These are phyloP conservation scores for Melanogaster broomeanus DNA, from an alignment of 768 basidiomycete genomes.

Conservation along the genomic window DNA sequence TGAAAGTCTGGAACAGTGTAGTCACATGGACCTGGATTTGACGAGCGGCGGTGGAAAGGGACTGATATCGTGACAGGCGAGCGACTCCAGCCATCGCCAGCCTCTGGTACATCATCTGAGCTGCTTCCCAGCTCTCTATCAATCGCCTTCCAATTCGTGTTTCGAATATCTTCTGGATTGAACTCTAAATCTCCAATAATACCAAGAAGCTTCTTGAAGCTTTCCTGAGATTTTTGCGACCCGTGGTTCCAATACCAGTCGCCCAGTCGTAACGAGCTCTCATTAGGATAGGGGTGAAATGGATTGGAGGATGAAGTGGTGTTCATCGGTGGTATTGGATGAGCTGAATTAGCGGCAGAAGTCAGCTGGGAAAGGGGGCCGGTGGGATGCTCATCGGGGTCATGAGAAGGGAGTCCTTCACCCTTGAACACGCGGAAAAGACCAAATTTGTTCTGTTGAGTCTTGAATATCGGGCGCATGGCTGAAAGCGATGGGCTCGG, in stretches of 20 bases:
- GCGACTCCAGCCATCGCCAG: slow-evolving; percentile 15
- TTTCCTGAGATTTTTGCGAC: slow-evolving; percentile 17
- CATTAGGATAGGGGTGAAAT: slow-evolving; percentile 18
- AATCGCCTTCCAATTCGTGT: not conserved
- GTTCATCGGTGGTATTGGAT: not conserved
- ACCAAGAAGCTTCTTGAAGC: slow-evolving; percentile 11
- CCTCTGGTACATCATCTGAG: not conserved
- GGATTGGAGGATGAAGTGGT: not conserved
- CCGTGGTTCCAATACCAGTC: slow-evolving; percentile 23
- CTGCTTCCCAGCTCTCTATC: not conserved
- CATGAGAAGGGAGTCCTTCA: not conserved
- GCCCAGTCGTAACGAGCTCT: slow-evolving; percentile 11
- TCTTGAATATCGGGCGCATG: not conserved
- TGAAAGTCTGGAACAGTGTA: slow-evolving; percentile 10
- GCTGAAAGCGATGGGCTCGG: not conserved
- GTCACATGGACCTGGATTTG: not conserved
- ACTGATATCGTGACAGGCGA: slow-evolving; percentile 4
- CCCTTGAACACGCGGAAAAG: not conserved
- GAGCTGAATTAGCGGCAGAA: not conserved
- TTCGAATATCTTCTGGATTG: not conserved
- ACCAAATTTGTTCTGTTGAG: slow-evolving; percentile 2
- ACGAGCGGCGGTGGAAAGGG: not conserved
- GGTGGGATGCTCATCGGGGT: not conserved
- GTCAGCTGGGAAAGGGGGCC: not conserved
- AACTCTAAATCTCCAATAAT: slow-evolving; percentile 6